A percentile compares a stretch with the other conserved stretches of the same genome.
Evolutionary conservation across 768 basidiomycete species (phyloP).

Genomic region (Glaciozyma antarctica): DNA sequence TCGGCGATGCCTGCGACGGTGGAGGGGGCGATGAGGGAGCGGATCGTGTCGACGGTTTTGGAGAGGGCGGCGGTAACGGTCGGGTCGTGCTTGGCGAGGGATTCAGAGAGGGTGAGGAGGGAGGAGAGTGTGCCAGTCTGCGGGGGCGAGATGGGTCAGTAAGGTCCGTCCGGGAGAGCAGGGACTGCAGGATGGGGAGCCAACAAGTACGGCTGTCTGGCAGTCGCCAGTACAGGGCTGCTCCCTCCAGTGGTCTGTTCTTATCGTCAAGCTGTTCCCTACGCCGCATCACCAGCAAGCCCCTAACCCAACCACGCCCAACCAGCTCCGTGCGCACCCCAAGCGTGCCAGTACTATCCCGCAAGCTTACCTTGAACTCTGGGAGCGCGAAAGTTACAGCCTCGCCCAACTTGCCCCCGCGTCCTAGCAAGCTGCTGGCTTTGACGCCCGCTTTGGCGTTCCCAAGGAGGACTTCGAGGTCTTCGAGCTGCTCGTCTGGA

Average conservation of each 20-base stretch:
- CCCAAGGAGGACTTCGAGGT: constrained; percentile 21
- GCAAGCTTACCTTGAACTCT: constrained; percentile 24
- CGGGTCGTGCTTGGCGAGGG: constrained; percentile 79
- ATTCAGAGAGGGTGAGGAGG: constrained; percentile 79
- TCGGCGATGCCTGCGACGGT: constrained; percentile 6
- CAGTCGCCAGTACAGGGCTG: no score
- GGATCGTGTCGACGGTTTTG: constrained; percentile 86
- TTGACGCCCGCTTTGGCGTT: constrained; percentile 7
- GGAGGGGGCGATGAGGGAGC: constrained; percentile 49
- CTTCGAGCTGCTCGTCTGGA: constrained; percentile 29
- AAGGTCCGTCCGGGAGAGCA: not conserved
- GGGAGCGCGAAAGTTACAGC: constrained; percentile 16
- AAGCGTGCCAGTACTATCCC: not conserved
- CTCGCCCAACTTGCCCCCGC: constrained; percentile 11
- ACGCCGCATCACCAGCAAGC: not conserved
- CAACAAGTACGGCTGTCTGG: no score
- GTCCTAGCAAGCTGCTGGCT: not conserved
- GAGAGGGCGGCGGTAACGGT: constrained; percentile 80
- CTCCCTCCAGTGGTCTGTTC: not conserved
- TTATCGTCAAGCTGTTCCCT: not conserved
- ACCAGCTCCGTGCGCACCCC: not conserved
- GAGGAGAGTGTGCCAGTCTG: constrained; percentile 90
- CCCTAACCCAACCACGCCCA: constrained; percentile 5
- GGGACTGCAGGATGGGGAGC: no score
- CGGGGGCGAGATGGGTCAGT: not conserved